Evolutionary conservation across 1,139 yeast genomes (phyloP).

Genomic region (Geotrichum aggregatum): DNA sequence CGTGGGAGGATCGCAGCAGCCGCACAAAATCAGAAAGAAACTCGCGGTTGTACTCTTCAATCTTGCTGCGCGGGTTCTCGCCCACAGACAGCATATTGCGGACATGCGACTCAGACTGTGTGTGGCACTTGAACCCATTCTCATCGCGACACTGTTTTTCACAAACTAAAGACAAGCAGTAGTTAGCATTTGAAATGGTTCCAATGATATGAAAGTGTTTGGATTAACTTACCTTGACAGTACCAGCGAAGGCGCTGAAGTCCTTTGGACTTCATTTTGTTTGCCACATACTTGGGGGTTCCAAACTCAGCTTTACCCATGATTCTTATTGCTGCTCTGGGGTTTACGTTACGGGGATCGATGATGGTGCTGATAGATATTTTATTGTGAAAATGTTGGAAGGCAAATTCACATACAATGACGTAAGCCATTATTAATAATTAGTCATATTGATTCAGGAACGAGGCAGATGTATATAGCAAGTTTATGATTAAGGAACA

Average conservation of each 20-base stretch:
- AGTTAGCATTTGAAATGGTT: background rate
- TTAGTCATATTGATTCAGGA: background rate
- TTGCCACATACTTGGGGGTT: conserved; percentile 75
- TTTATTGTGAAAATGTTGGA: background rate
- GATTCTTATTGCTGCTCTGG: background rate
- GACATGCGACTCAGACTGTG: conserved; percentile 70
- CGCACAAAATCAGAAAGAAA: conserved; percentile 66
- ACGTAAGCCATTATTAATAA: no score
- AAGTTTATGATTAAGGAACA: background rate
- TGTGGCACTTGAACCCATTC: conserved; percentile 89
- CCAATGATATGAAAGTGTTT: background rate
- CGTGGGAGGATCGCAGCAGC: conserved; percentile 63
- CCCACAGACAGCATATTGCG: conserved; percentile 47
- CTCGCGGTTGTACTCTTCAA: conserved; percentile 56
- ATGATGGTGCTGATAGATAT: no score
- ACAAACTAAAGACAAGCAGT: conserved; percentile 46
- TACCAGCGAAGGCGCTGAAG: conserved; percentile 80
- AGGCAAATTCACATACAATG: background rate
- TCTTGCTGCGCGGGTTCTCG: conserved; percentile 46
- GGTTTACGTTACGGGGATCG: no score
- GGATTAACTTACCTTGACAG: conserved; percentile 53
- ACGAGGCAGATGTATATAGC: no score
- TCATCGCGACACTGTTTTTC: conserved; percentile 91
- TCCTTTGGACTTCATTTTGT: conserved; percentile 76
- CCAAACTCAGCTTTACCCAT: conserved; percentile 70